Conservation (phyloP, 2,329 filamentous ascomycete genomes). For the Apiospora sp. region DNA sequence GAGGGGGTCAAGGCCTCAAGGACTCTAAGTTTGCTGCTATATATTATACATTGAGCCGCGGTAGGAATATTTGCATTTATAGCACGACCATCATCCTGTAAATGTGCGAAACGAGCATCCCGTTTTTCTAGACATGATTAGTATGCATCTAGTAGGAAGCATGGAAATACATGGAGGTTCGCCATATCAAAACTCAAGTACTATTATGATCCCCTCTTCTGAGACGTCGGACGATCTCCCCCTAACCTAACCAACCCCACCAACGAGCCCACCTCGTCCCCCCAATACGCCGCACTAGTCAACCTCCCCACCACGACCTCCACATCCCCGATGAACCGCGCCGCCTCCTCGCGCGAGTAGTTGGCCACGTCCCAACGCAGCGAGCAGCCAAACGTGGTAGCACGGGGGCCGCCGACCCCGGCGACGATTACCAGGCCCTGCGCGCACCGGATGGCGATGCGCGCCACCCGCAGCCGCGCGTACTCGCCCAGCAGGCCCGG, state of each 20-base stretch:
- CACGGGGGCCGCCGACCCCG: neutral
- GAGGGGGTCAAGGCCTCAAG: too few relatives aligned
- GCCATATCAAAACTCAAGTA: too few relatives aligned
- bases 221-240: neutral
- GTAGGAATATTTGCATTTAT: too few relatives aligned
- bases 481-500: constrained; percentile 26
- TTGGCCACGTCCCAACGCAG: constrained; percentile 24
- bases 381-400: neutral
- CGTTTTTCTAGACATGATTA: too few relatives aligned
- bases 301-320: neutral
- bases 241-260: neutral
- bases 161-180: too few relatives aligned
- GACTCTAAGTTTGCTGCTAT: too few relatives aligned
- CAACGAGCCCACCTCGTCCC: neutral
- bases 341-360: constrained; percentile 22
- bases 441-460: neutral
- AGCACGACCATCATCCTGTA: too few relatives aligned
- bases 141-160: too few relatives aligned
- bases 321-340: neutral
- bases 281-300: neutral
- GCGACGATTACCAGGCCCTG: constrained; percentile 13
- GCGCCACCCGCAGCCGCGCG: neutral
- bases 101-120: too few relatives aligned
- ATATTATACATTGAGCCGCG: too few relatives aligned
- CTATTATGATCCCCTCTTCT: too few relatives aligned